Base-by-base conservation (phyloP, 2,329 filamentous ascomycete genomes). In the Chrysoporthe austroafricana region DNA sequence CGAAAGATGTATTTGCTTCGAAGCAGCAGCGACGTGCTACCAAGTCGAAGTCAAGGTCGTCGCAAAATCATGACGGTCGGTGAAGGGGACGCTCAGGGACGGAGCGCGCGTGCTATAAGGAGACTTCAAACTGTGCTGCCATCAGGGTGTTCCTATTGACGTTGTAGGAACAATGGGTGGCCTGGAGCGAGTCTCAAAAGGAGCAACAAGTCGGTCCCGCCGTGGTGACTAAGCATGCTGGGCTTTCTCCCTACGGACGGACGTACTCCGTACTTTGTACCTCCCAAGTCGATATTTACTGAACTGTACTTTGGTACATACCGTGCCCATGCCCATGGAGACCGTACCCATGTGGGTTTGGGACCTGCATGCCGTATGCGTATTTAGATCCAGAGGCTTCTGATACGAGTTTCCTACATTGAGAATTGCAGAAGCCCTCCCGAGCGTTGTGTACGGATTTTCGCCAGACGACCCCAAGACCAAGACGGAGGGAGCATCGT, bases 21-120 rank as follows among this genome's bases (percentile, higher is more conserved):
- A 62, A 46, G 58, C 54, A 62, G 68, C 62, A 64, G 64, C 64
- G 50, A 64, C 26, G 63, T 59, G 68, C 68, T 64, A 67, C 64
- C 52, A 62, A 54, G 64, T 36, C 63, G 63, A 62, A 36, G 66
- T 66, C 62, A 68, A 50, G 32, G 58, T 39, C 26, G 66, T 59
- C 50, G 62, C 66, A 67, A 48, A 36, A 61, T 59, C 65, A 68
- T 66, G 62, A 50, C 66, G 62, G 44, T 42, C 42, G 60, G n/a
- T 21, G 32, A 48, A 34, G 59, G n/a, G 44, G 43, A 59, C 58
- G 62, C 65, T 65, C 65, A 43, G 36, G 26, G 59, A 56, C 34
- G 65, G 56, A 58, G 57, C 64, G 42, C 63, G 52, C 57, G 43
- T 36, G 57, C 43, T 62, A 43, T 32, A 34, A 26, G 3, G 16